Evolutionary conservation across 164 flowering plant species (phyloP).

Genomic region (Kingdonia uniflora): DNA sequence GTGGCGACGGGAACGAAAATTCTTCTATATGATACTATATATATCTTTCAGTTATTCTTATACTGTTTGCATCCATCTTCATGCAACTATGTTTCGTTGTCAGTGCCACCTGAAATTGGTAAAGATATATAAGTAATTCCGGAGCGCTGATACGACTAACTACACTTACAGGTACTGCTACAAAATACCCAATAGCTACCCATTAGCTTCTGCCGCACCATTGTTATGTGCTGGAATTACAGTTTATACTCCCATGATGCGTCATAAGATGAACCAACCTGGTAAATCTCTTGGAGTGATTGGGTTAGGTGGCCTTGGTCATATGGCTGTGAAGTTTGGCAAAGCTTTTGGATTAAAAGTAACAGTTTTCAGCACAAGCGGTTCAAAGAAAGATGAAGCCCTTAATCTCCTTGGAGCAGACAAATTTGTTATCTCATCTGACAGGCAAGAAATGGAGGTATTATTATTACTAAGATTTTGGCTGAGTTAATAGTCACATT

Average conservation of each 20-base stretch:
- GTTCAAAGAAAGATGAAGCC: conserved; percentile 68
- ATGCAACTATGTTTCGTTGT: background rate
- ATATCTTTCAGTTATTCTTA: too few relatives aligned
- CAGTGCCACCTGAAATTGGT: too few relatives aligned
- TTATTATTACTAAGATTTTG: background rate
- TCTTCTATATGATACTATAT: too few relatives aligned
- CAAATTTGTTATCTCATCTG: conserved; percentile 60
- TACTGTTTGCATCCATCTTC: too few relatives aligned
- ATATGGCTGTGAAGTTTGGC: conserved; percentile 77
- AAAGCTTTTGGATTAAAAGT: conserved; percentile 70
- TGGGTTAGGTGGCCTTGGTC: conserved; percentile 83
- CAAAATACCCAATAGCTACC: conserved; percentile 50
- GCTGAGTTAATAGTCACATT: background rate
- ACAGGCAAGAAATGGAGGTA: conserved; percentile 63
- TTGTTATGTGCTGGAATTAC: conserved; percentile 82
- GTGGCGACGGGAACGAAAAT: too few relatives aligned
- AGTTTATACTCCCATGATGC: conserved; percentile 70
- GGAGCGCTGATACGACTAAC: background rate
- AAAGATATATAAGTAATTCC: too few relatives aligned
- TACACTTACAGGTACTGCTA: conserved; percentile 54
- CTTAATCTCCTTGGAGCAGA: conserved; percentile 57
- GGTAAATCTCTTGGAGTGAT: conserved; percentile 74
- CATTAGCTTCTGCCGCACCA: conserved; percentile 64
- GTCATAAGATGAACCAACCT: conserved; percentile 72
- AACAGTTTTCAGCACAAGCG: conserved; percentile 66